phyloP scores from a whole-genome alignment of 73 alveolate species.

The Paramecium octaurelia region DNA sequence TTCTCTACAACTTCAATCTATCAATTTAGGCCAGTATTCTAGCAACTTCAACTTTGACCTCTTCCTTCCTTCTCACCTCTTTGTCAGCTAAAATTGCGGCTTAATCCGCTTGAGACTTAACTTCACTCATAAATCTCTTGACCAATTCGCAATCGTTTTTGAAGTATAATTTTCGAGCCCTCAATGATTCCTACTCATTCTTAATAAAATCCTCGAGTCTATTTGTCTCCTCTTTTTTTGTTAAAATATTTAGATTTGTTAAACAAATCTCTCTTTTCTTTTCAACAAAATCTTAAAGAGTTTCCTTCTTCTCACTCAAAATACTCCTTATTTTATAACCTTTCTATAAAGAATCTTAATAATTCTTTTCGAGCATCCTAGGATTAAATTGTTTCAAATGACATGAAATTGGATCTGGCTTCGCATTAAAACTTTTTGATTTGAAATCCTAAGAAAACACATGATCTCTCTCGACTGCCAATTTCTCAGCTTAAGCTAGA shows the following conservation, averaged over 20 bases:
- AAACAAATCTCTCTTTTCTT: slow-evolving; percentile 59
- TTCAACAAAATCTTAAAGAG: slow-evolving; percentile 37
- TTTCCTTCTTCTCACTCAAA: slow-evolving; percentile 47
- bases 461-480: slow-evolving; percentile 57
- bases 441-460: neutral
- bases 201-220: slow-evolving; percentile 58
- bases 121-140: slow-evolving; percentile 52
- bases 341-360: slow-evolving; percentile 28
- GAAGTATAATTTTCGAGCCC: slow-evolving; percentile 56
- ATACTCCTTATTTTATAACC: slow-evolving; percentile 43
- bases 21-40: neutral
- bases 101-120: slow-evolving; percentile 36
- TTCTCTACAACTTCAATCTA: neutral
- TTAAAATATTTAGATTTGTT: slow-evolving; percentile 45
- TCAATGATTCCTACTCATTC: slow-evolving; percentile 53
- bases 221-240: slow-evolving; percentile 56
- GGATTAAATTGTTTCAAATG: slow-evolving; percentile 39
- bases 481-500: slow-evolving; percentile 41
- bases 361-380: neutral
- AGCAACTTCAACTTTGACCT: slow-evolving; percentile 1
- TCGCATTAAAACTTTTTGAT: neutral
- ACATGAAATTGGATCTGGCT: neutral
- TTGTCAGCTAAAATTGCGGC: slow-evolving; percentile 22
- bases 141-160: slow-evolving; percentile 60
- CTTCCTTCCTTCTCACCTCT: slow-evolving; percentile 4